phyloP scores from a whole-genome alignment of 345 rosid genomes.

The Linum tenue region DNA sequence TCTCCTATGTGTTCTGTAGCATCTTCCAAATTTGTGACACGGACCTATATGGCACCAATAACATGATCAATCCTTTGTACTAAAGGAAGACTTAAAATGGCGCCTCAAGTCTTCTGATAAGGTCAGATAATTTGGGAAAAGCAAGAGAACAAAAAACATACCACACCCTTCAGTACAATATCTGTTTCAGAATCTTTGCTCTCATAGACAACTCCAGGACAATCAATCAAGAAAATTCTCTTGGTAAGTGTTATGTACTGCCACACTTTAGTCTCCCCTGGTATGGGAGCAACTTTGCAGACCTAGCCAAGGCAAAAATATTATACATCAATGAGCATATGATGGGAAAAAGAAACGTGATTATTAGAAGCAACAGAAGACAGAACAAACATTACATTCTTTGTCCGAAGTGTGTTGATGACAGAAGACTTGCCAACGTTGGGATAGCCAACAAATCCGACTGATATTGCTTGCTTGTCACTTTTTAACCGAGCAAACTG shows the following conservation, averaged over 20 bases:
- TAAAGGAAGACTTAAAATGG: background rate
- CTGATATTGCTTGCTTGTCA: constrained; percentile 95
- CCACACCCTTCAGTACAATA: constrained; percentile 93
- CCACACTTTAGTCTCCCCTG: constrained; percentile 99
- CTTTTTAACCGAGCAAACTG: constrained; percentile 83
- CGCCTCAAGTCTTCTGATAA: too few relatives aligned
- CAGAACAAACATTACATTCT: constrained; percentile 42
- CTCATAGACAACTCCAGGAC: constrained; percentile 97
- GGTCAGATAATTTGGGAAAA: background rate
- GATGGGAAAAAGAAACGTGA: background rate
- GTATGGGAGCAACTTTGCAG: constrained; percentile 98
- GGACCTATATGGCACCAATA: constrained; percentile 38
- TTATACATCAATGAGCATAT: background rate
- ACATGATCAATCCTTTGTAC: background rate
- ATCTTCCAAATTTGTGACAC: constrained; percentile 73
- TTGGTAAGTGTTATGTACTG: constrained; percentile 93
- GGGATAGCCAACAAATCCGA: constrained; percentile 94
- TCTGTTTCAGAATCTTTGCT: constrained; percentile 83
- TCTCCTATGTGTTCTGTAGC: constrained; percentile 91
- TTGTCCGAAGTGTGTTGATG: constrained; percentile 86
- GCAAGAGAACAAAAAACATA: constrained; percentile 26
- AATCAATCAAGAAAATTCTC: constrained; percentile 85
- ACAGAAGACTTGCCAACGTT: constrained; percentile 97
- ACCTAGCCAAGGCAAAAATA: constrained; percentile 35
- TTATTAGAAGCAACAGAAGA: background rate